Evolutionary conservation across 805 yeast species (phyloP).

Genomic region (Lachancea mirantina): DNA sequence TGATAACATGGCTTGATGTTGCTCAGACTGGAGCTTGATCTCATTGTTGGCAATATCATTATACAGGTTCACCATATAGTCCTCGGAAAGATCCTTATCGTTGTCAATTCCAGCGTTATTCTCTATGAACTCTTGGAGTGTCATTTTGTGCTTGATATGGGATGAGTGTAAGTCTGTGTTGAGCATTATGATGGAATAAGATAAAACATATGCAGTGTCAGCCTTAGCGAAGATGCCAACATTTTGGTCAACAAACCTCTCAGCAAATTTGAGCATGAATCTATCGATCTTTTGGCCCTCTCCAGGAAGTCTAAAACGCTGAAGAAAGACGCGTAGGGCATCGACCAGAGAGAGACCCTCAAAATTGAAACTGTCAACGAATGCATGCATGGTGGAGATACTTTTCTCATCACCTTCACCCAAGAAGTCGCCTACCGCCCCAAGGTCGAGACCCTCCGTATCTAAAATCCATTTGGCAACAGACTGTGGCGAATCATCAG

Average conservation of each 20-base stretch:
- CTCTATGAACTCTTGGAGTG: conserved; percentile 73
- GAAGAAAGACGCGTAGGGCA: conserved; percentile 78
- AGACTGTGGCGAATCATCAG: conserved; percentile 50
- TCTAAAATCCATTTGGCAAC: conserved; percentile 71
- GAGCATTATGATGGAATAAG: conserved; percentile 86
- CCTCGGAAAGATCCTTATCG: conserved; percentile 74
- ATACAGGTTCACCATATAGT: conserved; percentile 60
- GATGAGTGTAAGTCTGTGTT: conserved; percentile 92
- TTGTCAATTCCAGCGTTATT: conserved; percentile 93
- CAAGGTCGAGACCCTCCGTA: conserved; percentile 73
- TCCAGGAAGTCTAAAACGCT: conserved; percentile 90
- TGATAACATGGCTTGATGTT: conserved; percentile 79
- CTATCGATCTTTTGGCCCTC: conserved; percentile 98
- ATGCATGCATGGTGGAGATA: conserved; percentile 83
- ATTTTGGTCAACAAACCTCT: conserved; percentile 80
- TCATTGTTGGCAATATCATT: conserved; percentile 77
- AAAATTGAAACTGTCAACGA: conserved; percentile 84
- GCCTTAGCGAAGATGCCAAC: conserved; percentile 86
- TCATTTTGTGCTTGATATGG: conserved; percentile 82
- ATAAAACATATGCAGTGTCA: conserved; percentile 86
- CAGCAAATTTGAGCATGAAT: conserved; percentile 94
- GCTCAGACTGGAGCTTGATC: conserved; percentile 87
- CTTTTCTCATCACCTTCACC: conserved; percentile 83
- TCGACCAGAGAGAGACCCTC: conserved; percentile 63
- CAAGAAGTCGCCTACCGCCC: conserved; percentile 80